These are phyloP conservation scores for Lunularia cruciata DNA, from an alignment of 225 moss, liverwort and hornwort species.

Conservation along the genomic window DNA sequence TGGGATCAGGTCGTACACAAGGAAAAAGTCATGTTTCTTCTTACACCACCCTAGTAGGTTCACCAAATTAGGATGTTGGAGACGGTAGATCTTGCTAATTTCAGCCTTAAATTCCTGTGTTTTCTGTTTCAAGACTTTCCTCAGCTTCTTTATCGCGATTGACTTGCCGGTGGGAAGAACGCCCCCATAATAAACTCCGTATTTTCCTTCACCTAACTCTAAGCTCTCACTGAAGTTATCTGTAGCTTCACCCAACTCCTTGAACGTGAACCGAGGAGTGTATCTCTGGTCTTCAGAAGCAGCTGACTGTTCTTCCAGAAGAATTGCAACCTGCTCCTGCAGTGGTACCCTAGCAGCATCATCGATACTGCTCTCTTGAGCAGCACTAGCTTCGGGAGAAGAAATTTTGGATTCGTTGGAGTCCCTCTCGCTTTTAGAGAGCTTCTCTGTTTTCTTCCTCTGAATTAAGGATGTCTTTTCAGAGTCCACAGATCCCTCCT, in stretches of 20 bases:
- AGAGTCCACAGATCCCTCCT: background rate
- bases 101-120: slow-evolving; percentile 25
- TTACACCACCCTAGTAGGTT: slow-evolving; percentile 35
- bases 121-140: background rate
- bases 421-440: background rate
- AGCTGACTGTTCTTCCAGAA: slow-evolving; percentile 19
- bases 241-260: slow-evolving; percentile 43
- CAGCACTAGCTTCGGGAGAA: background rate
- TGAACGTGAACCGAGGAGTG: slow-evolving; percentile 33
- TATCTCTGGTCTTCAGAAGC: slow-evolving; percentile 26
- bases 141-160: slow-evolving; percentile 29
- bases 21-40: background rate
- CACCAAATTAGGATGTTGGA: slow-evolving; percentile 32
- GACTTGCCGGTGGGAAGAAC: background rate
- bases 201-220: slow-evolving; percentile 20
- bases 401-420: background rate
- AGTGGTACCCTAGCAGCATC: background rate
- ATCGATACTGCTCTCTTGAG: background rate
- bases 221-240: slow-evolving; percentile 25
- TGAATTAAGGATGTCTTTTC: no score
- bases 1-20: slow-evolving; percentile 12
- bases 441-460: no score
- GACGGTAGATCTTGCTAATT: slow-evolving; percentile 21
- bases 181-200: slow-evolving; percentile 18
- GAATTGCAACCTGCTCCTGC: slow-evolving; percentile 27